These are phyloP conservation scores for Tagetes patula DNA, from an alignment of 129 eudicot genomes.

Conservation along the genomic window DNA sequence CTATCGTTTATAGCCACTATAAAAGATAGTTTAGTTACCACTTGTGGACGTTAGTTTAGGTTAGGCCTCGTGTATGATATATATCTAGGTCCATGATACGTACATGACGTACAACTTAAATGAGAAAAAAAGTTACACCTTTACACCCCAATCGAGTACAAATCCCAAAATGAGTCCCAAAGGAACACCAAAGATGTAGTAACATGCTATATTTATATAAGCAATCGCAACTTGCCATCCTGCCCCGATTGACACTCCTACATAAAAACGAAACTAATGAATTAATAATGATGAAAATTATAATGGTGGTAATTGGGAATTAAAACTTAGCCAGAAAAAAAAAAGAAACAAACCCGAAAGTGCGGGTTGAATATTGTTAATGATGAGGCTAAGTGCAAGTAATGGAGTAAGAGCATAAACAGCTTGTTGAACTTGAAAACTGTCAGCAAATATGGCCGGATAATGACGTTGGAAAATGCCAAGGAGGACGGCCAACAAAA, in stretches of 20 bases:
- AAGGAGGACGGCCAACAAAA: conserved; percentile 28
- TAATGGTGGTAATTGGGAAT: background rate
- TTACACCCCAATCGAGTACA: conserved; percentile 40
- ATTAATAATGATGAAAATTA: no score
- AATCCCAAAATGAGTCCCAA: conserved; percentile 54
- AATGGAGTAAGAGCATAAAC: conserved; percentile 49
- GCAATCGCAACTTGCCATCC: conserved; percentile 74
- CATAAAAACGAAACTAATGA: background rate
- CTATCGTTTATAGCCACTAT: no score
- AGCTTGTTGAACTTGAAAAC: conserved; percentile 32
- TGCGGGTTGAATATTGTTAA: conserved; percentile 48
- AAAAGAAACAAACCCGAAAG: conserved; percentile 31
- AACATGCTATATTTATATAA: conserved; percentile 58
- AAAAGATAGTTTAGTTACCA: no score
- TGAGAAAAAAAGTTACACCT: conserved; percentile 17
- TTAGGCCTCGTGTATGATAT: no score
- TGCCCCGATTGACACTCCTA: conserved; percentile 68
- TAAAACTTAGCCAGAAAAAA: no score
- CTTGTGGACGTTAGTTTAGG: no score
- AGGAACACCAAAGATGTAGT: conserved; percentile 60
- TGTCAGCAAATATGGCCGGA: conserved; percentile 41
- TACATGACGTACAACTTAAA: background rate
- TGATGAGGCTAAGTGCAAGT: conserved; percentile 34
- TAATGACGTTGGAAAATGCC: conserved; percentile 32
- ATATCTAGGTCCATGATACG: no score